A percentile compares a stretch with the other conserved stretches of the same genome.
phyloP scores from a whole-genome alignment of 306 rosid species.

The Vigna radiata region DNA sequence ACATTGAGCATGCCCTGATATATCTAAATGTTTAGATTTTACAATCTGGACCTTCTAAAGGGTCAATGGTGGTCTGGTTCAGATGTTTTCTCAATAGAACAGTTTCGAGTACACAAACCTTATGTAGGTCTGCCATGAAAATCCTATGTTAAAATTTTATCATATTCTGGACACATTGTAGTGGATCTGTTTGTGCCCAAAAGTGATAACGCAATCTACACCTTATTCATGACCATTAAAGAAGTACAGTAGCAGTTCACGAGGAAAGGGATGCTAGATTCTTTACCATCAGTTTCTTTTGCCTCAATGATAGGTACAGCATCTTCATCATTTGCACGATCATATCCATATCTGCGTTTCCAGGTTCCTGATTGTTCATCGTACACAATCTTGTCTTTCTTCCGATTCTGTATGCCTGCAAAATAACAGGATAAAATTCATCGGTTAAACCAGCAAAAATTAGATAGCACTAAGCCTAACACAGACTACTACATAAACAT shows the following conservation, averaged over 20 bases:
- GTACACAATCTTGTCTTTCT: slow-evolving; percentile 69
- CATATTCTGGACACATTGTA: slow-evolving; percentile 1
- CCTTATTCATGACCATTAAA: background rate
- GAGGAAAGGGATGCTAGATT: background rate
- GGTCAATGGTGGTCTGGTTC: background rate
- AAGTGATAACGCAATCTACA: background rate
- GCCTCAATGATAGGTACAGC: slow-evolving; percentile 89
- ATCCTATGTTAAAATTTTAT: background rate
- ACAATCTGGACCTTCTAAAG: background rate
- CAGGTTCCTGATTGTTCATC: slow-evolving; percentile 80
- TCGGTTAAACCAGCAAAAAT: background rate
- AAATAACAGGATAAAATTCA: slow-evolving; percentile 15
- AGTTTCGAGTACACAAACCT: background rate
- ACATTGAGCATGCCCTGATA: background rate
- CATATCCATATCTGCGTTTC: slow-evolving; percentile 88
- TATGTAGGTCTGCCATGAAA: background rate
- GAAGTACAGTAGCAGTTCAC: background rate
- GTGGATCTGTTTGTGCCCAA: background rate
- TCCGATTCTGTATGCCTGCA: slow-evolving; percentile 79
- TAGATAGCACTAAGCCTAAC: slow-evolving; percentile 13
- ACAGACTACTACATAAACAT: slow-evolving; percentile 14
- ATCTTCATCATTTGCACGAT: slow-evolving; percentile 89
- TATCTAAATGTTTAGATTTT: background rate
- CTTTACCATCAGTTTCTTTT: slow-evolving; percentile 81
- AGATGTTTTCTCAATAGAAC: background rate